Evolutionary conservation across 371 early-diverging fungal species (phyloP), one percentile per base, ranked within the genome.

Genomic region (Nematocida sp.): DNA sequence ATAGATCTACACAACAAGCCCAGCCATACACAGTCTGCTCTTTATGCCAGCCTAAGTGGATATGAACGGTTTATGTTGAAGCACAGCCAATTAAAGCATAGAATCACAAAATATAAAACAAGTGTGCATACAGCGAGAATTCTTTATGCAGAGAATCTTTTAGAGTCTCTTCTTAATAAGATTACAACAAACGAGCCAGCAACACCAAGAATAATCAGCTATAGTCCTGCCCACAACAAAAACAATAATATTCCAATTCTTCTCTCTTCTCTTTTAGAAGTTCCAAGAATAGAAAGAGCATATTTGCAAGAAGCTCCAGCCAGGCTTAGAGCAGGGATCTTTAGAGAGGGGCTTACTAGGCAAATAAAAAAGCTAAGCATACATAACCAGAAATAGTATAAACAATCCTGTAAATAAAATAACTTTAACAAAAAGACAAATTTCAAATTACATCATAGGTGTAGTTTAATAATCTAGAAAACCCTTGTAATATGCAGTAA

Each of bases 261-360:
- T 11, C 64, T 64, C 11, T 64, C 64, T 15, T 7, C 64, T 15
- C 64, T 64, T 6, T 23, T 11, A 1, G 64, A 64, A 27, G 64
- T 64, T 7, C 64, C 64, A 15, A 11, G 18, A 6, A 42, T 64
- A 64, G 27, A 45, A 42, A 64, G 42, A 64, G 42, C 7, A 11
- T 42, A 40, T 23, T 44, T 64, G 2, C 42, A 64, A 27, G 44
- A 44, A 42, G 64, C 64, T 1, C 64, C 64, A 1, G 18, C 27
- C 23, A 64, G 45, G 42, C 7, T 64, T 15, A 39, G 64, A 13
- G 13, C 64, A 6, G 42, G 64, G 40, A 64, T 64, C 27, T 64
- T 44, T 23, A 64, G 64, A 42, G 64, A 64, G 64, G 64, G 64
- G 11, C 15, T 64, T 27, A 64, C 42, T 27, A 64, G 42, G 58